phyloP scores from a whole-genome alignment of 306 rosid species.

The Cucurbita moschata region DNA sequence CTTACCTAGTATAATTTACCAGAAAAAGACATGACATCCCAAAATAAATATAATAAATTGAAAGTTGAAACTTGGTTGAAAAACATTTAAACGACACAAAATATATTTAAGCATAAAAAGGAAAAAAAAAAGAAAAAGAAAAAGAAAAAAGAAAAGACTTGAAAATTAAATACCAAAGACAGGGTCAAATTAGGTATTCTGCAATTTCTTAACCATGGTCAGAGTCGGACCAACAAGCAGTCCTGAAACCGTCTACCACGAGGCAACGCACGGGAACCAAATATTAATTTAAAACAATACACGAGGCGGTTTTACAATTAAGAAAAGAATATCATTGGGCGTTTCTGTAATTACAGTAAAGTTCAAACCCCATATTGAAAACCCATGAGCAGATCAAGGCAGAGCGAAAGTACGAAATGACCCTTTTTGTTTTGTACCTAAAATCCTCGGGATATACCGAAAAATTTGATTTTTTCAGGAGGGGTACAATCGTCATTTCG shows the following conservation, averaged over 20 bases:
- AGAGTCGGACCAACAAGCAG: neutral
- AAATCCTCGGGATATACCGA: neutral
- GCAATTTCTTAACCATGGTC: neutral
- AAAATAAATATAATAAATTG: too few relatives aligned
- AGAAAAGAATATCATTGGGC: neutral
- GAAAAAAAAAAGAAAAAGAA: neutral
- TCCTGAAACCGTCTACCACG: neutral
- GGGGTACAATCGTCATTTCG: constrained; percentile 22
- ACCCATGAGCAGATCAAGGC: neutral
- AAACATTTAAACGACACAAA: too few relatives aligned
- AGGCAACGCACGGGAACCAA: constrained; percentile 1
- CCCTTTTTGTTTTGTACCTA: neutral
- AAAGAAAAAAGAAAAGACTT: neutral
- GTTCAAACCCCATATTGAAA: neutral
- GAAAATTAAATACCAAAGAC: neutral
- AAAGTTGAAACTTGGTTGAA: neutral
- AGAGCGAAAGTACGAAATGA: neutral
- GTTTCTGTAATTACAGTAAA: neutral
- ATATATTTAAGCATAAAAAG: too few relatives aligned
- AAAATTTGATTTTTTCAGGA: constrained; percentile 11
- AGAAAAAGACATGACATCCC: too few relatives aligned
- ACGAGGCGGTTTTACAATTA: neutral
- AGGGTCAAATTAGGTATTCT: neutral
- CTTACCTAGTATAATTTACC: too few relatives aligned
- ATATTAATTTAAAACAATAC: constrained; percentile 1